phyloP scores from a whole-genome alignment of 768 basidiomycete genomes.

The Grammothele lineata region DNA sequence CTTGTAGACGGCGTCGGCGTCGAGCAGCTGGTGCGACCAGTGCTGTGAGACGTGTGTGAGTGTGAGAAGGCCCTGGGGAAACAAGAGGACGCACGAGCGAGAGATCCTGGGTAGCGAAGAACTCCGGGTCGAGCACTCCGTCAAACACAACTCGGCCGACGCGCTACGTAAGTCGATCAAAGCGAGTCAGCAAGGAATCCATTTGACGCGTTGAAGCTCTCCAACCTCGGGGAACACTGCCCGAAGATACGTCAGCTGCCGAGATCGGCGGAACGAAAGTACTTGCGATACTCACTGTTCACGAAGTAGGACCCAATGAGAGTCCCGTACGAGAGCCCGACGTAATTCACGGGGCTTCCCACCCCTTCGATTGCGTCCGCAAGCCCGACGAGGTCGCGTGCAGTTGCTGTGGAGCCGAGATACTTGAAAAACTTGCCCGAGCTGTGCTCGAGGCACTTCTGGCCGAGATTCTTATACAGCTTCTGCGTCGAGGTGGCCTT shows the following conservation, averaged over 20 bases:
- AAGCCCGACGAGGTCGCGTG: constrained; percentile 9
- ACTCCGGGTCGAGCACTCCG: constrained; percentile 4
- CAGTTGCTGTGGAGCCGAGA: constrained; percentile 7
- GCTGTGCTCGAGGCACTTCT: constrained; percentile 2
- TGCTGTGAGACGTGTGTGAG: background rate
- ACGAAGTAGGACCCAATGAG: constrained; percentile 7
- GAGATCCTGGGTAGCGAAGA: background rate
- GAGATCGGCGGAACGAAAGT: too few relatives aligned
- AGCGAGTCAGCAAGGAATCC: too few relatives aligned
- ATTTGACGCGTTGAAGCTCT: too few relatives aligned
- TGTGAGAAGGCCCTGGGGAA: background rate
- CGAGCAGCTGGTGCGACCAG: background rate
- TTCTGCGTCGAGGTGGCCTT: constrained; percentile 9
- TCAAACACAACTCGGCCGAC: constrained; percentile 10
- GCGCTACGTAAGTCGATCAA: background rate
- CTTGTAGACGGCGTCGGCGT: constrained; percentile 3
- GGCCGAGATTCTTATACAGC: constrained; percentile 6
- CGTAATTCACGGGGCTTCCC: constrained; percentile 5
- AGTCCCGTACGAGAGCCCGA: constrained; percentile 7
- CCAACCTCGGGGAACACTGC: constrained; percentile 13
- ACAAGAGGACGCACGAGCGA: background rate
- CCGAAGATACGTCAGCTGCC: background rate
- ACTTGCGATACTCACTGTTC: constrained; percentile 10
- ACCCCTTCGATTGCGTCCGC: constrained; percentile 14
- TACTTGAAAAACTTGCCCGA: constrained; percentile 5